A percentile compares a stretch with the other conserved stretches of the same genome.
These are phyloP conservation scores for Tetradesmus obliquus DNA, from an alignment of 139 green algal genomes.

Conservation along the genomic window DNA sequence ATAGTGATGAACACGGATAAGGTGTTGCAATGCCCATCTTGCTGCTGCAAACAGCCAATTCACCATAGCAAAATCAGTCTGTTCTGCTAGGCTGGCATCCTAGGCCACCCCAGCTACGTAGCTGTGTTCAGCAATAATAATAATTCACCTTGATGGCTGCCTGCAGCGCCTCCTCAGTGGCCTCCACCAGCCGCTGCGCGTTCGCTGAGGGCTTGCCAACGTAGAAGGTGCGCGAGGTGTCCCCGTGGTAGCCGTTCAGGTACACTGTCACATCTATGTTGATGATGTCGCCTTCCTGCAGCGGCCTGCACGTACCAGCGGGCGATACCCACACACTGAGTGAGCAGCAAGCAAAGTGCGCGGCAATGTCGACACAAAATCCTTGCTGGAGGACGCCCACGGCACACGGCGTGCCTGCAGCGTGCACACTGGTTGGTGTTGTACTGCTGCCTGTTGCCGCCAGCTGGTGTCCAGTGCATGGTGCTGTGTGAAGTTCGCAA, in stretches of 20 bases:
- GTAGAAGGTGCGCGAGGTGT: slow-evolving; percentile 85
- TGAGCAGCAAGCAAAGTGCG: not conserved
- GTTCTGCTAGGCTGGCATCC: not conserved
- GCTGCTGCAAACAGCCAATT: not conserved
- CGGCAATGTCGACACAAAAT: not conserved
- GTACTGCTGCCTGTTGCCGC: too few species aligned
- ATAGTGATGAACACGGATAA: too few species aligned
- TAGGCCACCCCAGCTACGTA: not conserved
- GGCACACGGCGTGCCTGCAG: too few species aligned
- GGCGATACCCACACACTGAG: not conserved
- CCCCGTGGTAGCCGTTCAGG: slow-evolving; percentile 96
- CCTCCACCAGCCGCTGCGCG: slow-evolving; percentile 79
- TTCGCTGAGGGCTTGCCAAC: slow-evolving; percentile 55
- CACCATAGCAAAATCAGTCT: not conserved
- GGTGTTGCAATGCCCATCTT: not conserved
- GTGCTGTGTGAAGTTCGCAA: too few species aligned
- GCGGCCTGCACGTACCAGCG: slow-evolving; percentile 31
- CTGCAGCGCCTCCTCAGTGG: slow-evolving; percentile 81
- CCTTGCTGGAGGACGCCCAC: not conserved
- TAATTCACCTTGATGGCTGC: slow-evolving; percentile 73
- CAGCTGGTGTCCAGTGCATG: too few species aligned
- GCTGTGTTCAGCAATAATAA: not conserved
- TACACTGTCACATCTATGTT: slow-evolving; percentile 99
- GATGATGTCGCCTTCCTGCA: slow-evolving; percentile 93
- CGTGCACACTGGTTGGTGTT: too few species aligned